Conservation (phyloP, 139 green algal species). For the Chlamydomonas sp. region DNA sequence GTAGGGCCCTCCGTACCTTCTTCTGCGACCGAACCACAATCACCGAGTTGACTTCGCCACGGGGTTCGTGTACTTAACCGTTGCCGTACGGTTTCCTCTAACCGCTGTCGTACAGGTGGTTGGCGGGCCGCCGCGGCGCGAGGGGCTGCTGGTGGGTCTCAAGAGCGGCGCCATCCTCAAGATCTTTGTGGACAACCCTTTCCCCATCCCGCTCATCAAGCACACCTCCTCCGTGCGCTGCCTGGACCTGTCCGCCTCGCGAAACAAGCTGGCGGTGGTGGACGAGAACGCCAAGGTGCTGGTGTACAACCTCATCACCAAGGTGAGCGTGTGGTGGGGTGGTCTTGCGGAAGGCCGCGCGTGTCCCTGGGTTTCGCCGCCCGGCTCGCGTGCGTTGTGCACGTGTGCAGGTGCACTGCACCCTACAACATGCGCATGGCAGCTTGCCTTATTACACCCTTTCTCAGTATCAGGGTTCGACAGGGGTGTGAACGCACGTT, state of each 20-base stretch:
- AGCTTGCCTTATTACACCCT: too few relatives aligned
- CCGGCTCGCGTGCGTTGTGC: too few relatives aligned
- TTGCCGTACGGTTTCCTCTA: too few relatives aligned
- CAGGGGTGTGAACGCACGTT: too few relatives aligned
- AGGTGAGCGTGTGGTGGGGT: constrained; percentile 39
- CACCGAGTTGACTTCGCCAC: too few relatives aligned
- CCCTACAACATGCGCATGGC: too few relatives aligned
- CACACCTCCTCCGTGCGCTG: constrained; percentile 71
- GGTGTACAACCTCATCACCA: constrained; percentile 82
- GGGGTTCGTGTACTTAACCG: too few relatives aligned
- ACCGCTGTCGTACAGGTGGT: constrained; percentile 48
- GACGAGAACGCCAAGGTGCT: constrained; percentile 78
- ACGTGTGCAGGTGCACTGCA: too few relatives aligned
- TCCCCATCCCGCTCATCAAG: constrained; percentile 79
- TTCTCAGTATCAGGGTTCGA: not conserved
- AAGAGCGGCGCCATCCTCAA: constrained; percentile 76
- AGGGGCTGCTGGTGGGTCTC: constrained; percentile 84
- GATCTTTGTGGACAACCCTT: constrained; percentile 86
- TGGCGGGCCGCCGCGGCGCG: constrained; percentile 66
- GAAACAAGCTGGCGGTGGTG: constrained; percentile 83
- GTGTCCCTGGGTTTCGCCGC: too few relatives aligned
- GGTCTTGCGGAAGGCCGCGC: too few relatives aligned
- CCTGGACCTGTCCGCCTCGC: constrained; percentile 61
- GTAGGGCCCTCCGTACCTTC: too few relatives aligned
- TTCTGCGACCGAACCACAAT: too few relatives aligned